These are phyloP conservation scores for Globisporangium nodosum DNA, from an alignment of 352 stramenopile species.

Conservation along the genomic window DNA sequence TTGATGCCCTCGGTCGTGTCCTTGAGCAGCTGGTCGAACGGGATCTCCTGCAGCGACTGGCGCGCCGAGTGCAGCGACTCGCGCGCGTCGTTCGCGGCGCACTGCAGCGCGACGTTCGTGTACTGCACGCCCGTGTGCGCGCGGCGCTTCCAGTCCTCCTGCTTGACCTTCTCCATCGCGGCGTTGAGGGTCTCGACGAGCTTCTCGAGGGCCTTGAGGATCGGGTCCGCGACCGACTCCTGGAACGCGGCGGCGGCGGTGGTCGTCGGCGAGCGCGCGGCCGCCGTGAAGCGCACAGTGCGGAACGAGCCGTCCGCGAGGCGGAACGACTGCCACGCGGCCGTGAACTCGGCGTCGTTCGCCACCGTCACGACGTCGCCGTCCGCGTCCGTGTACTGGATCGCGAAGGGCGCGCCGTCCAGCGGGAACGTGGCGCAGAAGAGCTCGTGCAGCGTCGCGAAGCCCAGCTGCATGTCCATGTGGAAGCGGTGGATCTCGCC, in stretches of 20 bases:
- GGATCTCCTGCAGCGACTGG: slow-evolving; percentile 71
- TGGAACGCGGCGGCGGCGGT: slow-evolving; percentile 42
- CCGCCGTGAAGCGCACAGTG: slow-evolving; percentile 63
- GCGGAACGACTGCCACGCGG: slow-evolving; percentile 57
- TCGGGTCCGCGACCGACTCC: slow-evolving; percentile 72
- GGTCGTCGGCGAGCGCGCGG: slow-evolving; percentile 32
- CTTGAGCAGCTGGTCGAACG: slow-evolving; percentile 79
- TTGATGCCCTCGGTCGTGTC: slow-evolving; percentile 78
- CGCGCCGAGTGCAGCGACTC: slow-evolving; percentile 43
- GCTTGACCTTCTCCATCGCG: slow-evolving; percentile 82
- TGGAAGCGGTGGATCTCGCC: slow-evolving; percentile 80
- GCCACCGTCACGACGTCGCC: slow-evolving; percentile 67
- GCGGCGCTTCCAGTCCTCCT: slow-evolving; percentile 64
- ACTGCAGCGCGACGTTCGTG: slow-evolving; percentile 64
- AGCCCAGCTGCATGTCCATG: slow-evolving; percentile 54
- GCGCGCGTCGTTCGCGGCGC: slow-evolving; percentile 44
- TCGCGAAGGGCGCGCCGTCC: slow-evolving; percentile 34
- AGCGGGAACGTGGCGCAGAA: slow-evolving; percentile 64
- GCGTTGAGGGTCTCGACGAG: slow-evolving; percentile 71
- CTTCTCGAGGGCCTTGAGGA: slow-evolving; percentile 79
- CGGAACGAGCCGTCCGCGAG: slow-evolving; percentile 24
- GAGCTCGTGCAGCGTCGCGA: slow-evolving; percentile 41
- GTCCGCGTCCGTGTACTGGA: slow-evolving; percentile 82
- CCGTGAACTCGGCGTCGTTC: slow-evolving; percentile 59
- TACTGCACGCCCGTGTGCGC: slow-evolving; percentile 45